These are phyloP conservation scores for Thamnidium elegans DNA, from an alignment of 192 early-diverging fungal genomes.

Conservation along the genomic window DNA sequence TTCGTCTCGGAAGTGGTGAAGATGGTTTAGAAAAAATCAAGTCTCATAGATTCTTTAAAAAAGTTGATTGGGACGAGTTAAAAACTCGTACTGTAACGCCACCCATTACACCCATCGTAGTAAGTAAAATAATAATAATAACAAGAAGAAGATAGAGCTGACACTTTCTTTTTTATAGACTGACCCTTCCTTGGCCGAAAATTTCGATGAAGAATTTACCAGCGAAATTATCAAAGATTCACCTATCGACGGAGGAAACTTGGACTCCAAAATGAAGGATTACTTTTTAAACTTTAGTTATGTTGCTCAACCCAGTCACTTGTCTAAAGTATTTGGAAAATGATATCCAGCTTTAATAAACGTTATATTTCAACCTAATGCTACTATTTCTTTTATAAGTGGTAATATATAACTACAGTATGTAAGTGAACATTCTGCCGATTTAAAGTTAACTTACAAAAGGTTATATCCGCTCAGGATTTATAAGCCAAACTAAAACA, in stretches of 20 bases:
- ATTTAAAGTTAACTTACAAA: too few species aligned
- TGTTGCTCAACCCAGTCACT: slow-evolving; percentile 28
- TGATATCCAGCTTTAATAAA: background rate
- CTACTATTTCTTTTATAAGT: too few species aligned
- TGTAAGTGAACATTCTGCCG: too few species aligned
- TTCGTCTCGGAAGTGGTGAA: slow-evolving; percentile 46
- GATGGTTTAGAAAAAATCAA: slow-evolving; percentile 54
- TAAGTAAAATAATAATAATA: slow-evolving; percentile 16
- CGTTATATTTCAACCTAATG: background rate
- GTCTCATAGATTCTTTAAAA: slow-evolving; percentile 71
- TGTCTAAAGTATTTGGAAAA: background rate
- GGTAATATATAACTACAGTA: too few species aligned
- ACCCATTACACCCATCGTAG: slow-evolving; percentile 65
- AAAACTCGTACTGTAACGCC: slow-evolving; percentile 56
- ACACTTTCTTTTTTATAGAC: slow-evolving; percentile 27
- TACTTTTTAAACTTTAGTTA: slow-evolving; percentile 41
- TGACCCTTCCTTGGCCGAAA: slow-evolving; percentile 66
- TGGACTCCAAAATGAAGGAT: slow-evolving; percentile 26
- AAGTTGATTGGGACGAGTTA: slow-evolving; percentile 65
- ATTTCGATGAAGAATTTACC: slow-evolving; percentile 82
- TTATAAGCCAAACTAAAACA: too few species aligned
- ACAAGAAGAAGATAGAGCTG: background rate
- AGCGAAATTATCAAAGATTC: slow-evolving; percentile 49
- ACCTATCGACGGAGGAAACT: slow-evolving; percentile 30
- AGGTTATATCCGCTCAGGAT: too few species aligned